Base-by-base conservation (phyloP, 2,329 filamentous ascomycete genomes). In the Fusarium heterosporum region DNA sequence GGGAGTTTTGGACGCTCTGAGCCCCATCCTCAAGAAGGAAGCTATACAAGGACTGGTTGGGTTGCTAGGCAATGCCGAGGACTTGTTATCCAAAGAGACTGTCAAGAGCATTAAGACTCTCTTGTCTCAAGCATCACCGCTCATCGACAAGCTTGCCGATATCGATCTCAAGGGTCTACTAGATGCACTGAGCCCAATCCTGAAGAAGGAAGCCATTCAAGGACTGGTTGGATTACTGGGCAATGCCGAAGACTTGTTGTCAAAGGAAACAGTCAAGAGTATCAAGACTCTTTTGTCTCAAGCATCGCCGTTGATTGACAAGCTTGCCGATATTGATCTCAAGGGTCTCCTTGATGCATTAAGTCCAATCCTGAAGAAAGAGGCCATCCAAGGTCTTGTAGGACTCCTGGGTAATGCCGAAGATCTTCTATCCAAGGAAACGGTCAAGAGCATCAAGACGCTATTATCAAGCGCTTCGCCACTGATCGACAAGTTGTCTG, bases 101-200 rank as follows among this genome's bases (percentile, higher is more conserved):
- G 69, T 76, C 8, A 67, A 68, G 29, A 67, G 64, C 6, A 65
- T 74, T n/a, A 68, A 72, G 28, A 57, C 52, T 0, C 22, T 63
- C 1, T 43, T 75, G 7, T 54, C 55, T 1, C 53, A 64, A 4
- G 68, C 74, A 43, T 60, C 57, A 1, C 66, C 66, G 0, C 13
- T 69, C 2, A 42, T 69, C 2, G 49, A 67, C 2, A 66, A 66
- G 6, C 67, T 81, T 1, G 70, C 71, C 14, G 74, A 76, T 17
- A 65, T 80, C 2, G 77, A 81, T 13, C 52, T 81, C 0, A 59
- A 74, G 55, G 75, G 73, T 4, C 12, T 74, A 1, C 38, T 75
- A 1, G 69, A 76, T 13, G 76, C 78, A 1, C 34, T 80, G 1
- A 72, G 74, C 17, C 78, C 79, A 0, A 69, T 82, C 1, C 66